Conservation (phyloP, 2,329 filamentous ascomycete genomes). For the Thelonectria discophora region DNA sequence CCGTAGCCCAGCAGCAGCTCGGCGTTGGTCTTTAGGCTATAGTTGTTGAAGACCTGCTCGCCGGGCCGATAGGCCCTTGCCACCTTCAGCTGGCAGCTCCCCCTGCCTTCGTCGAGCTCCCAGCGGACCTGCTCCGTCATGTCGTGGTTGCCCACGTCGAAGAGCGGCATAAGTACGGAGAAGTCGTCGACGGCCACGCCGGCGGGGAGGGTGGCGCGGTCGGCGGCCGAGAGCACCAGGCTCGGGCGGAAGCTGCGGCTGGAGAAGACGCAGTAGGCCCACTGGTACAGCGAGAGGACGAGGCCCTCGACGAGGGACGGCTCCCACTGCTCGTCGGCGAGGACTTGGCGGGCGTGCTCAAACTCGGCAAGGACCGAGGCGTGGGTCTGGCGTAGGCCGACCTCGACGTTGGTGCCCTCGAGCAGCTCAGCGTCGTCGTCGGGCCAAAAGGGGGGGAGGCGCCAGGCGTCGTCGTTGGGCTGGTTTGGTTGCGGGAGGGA, state of each 20-base stretch:
- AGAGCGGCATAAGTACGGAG: constrained; percentile 73
- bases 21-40: constrained; percentile 77
- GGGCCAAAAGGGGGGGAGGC: constrained; percentile 71
- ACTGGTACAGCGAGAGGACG: constrained; percentile 64
- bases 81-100: constrained; percentile 55
- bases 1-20: constrained; percentile 73
- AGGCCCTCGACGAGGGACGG: constrained; percentile 48
- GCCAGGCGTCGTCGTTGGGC: constrained; percentile 54
- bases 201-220: constrained; percentile 42
- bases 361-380: constrained; percentile 57
- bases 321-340: constrained; percentile 42
- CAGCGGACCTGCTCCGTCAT: constrained; percentile 68
- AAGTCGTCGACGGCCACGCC: constrained; percentile 62
- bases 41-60: constrained; percentile 73
- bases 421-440: constrained; percentile 67
- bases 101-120: constrained; percentile 56
- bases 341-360: constrained; percentile 51
- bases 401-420: constrained; percentile 61
- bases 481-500: constrained; percentile 70
- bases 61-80: constrained; percentile 57
- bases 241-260: constrained; percentile 72
- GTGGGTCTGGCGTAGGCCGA: constrained; percentile 60
- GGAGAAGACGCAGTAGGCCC: constrained; percentile 72
- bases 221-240: constrained; percentile 57
- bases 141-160: constrained; percentile 78